Evolutionary conservation across 176 grass and related monocot genomes (phyloP).

Genomic region (Rhipidocladum racemiflorum): DNA sequence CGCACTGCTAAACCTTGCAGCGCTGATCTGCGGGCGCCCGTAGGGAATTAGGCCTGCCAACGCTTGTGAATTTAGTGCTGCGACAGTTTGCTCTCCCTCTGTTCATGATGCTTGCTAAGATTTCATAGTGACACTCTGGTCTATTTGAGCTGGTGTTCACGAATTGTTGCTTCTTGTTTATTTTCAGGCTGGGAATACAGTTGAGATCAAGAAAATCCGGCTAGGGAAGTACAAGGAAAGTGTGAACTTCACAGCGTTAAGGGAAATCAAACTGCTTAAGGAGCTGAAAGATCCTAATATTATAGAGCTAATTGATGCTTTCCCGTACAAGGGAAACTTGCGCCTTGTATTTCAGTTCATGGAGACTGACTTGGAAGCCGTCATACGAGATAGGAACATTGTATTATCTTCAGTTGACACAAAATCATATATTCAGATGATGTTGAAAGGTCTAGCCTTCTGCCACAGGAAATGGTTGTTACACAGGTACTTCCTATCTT

Average conservation of each 20-base stretch:
- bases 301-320: slow-evolving; percentile 89
- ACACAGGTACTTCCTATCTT: slow-evolving; percentile 70
- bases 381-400: slow-evolving; percentile 87
- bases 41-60: neutral
- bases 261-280: slow-evolving; percentile 96
- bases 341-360: slow-evolving; percentile 98
- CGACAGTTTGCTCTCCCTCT: neutral
- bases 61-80: neutral
- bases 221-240: slow-evolving; percentile 94
- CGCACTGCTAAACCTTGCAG: slow-evolving; percentile 5
- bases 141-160: slow-evolving; percentile 17
- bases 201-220: slow-evolving; percentile 90
- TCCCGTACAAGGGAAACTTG: slow-evolving; percentile 88
- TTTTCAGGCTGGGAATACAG: slow-evolving; percentile 83
- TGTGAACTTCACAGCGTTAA: slow-evolving; percentile 92
- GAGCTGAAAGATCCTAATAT: slow-evolving; percentile 95
- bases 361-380: slow-evolving; percentile 97
- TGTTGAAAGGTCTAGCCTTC: slow-evolving; percentile 84
- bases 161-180: neutral
- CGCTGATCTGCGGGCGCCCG: slow-evolving; percentile 26
- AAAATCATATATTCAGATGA: slow-evolving; percentile 98
- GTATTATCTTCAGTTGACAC: slow-evolving; percentile 80
- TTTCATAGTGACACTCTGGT: neutral
- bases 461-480: slow-evolving; percentile 97
- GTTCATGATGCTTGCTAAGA: neutral